Percentiles rank a stretch among this genome's conserved stretches.
Evolutionary conservation across 208 protist genomes (phyloP).

Genomic region (Phytomonas sp.): DNA sequence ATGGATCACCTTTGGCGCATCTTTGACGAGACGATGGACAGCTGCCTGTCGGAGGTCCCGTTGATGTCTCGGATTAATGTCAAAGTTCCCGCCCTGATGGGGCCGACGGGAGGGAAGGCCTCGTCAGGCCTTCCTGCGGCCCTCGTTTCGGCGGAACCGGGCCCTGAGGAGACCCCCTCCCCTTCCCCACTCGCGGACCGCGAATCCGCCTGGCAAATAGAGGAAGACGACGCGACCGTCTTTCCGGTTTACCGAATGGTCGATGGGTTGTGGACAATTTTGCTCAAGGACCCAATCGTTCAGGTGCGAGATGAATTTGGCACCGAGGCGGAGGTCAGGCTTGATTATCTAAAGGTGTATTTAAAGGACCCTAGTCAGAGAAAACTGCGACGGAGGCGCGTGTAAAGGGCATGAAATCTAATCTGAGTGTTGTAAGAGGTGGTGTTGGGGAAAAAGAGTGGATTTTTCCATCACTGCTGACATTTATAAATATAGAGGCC

Average conservation of each 20-base stretch:
- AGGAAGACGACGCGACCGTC: slow-evolving; percentile 2
- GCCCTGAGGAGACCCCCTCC: neutral
- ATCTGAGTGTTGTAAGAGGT: neutral
- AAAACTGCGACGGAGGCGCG: slow-evolving; percentile 4
- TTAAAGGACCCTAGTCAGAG: slow-evolving; percentile 18
- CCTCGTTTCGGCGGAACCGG: slow-evolving; percentile 5
- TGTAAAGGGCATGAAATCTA: slow-evolving; percentile 1
- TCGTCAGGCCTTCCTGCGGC: slow-evolving; percentile 1
- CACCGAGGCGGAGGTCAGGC: slow-evolving; percentile 40
- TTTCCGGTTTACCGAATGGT: slow-evolving; percentile 70
- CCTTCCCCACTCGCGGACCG: neutral
- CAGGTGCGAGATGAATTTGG: slow-evolving; percentile 56
- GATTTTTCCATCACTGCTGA: neutral
- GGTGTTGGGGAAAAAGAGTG: neutral
- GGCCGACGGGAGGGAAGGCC: slow-evolving; percentile 3
- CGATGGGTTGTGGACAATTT: slow-evolving; percentile 75
- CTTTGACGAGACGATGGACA: slow-evolving; percentile 71
- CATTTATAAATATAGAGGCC: neutral
- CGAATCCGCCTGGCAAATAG: neutral
- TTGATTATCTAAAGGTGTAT: slow-evolving; percentile 72
- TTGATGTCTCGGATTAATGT: slow-evolving; percentile 47
- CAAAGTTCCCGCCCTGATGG: slow-evolving; percentile 19
- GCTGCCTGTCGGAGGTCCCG: slow-evolving; percentile 45
- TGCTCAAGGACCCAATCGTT: slow-evolving; percentile 71
- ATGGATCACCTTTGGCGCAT: slow-evolving; percentile 67